These are phyloP conservation scores for Gossypium raimondii DNA, from an alignment of 345 rosid genomes.

Conservation along the genomic window DNA sequence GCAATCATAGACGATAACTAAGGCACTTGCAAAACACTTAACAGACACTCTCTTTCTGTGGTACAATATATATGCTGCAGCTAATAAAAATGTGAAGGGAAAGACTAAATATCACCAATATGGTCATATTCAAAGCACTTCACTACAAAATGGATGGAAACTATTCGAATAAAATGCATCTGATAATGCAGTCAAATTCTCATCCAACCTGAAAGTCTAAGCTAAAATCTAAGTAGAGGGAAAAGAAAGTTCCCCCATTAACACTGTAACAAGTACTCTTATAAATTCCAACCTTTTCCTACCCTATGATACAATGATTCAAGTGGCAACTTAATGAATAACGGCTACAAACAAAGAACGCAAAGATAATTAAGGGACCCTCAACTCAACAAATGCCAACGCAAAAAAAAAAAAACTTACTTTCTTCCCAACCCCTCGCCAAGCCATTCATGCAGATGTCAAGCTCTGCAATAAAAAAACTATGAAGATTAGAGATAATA, in stretches of 20 bases:
- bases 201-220: not conserved
- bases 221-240: not conserved
- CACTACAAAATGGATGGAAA: not conserved
- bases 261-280: not conserved
- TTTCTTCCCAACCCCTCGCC: slow-evolving; percentile 38
- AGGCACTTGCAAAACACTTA: slow-evolving; percentile 7
- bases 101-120: not conserved
- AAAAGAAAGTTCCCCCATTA: not conserved
- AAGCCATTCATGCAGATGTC: slow-evolving; percentile 51
- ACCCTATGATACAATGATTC: not conserved
- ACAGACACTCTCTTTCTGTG: not conserved
- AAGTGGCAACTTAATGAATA: not conserved
- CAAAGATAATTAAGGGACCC: not conserved
- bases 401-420: slow-evolving; percentile 20
- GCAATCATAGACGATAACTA: not conserved
- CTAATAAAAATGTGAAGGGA: not conserved
- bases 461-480: slow-evolving; percentile 23
- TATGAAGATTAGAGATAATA: not conserved
- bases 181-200: not conserved
- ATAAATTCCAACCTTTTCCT: not conserved
- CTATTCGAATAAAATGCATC: not conserved
- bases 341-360: not conserved
- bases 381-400: slow-evolving; percentile 1
- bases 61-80: not conserved
- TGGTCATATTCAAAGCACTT: not conserved